These are phyloP conservation scores for Westerdykella sp. DNA, from an alignment of 2,329 filamentous ascomycete species.

Conservation along the genomic window DNA sequence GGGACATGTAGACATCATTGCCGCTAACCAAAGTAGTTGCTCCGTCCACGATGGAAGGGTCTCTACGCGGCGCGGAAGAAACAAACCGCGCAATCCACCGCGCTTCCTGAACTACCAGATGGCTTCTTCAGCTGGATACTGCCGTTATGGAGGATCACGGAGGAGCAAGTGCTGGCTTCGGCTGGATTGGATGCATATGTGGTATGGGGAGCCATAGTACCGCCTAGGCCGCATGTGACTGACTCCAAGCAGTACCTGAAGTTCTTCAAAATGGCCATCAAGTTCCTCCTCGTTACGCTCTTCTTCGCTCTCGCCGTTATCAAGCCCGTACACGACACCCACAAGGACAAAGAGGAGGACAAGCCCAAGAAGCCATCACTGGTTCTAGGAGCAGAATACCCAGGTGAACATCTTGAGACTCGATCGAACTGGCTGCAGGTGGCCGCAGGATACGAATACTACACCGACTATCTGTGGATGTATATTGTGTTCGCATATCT, in stretches of 20 bases:
- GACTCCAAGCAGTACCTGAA: conserved; percentile 60
- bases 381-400: conserved; percentile 6
- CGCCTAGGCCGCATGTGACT: conserved; percentile 1
- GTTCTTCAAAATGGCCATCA: conserved; percentile 94
- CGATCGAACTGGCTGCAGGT: conserved; percentile 17
- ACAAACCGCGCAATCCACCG: conserved; percentile 57
- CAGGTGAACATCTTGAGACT: conserved; percentile 11
- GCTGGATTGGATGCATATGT: conserved; percentile 94
- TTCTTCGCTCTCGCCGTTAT: conserved; percentile 77
- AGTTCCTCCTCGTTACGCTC: conserved; percentile 70
- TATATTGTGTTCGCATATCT: conserved; percentile 94
- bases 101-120: conserved; percentile 73
- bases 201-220: conserved; percentile 37
- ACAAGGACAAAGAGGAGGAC: conserved; percentile 31
- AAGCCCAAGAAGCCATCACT: conserved; percentile 20
- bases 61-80: conserved; percentile 86
- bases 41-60: conserved; percentile 85
- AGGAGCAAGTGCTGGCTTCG: conserved; percentile 82
- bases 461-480: conserved; percentile 71
- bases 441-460: conserved; percentile 33
- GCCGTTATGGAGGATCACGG: conserved; percentile 72
- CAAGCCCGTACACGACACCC: conserved; percentile 75
- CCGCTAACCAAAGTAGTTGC: conserved; percentile 50
- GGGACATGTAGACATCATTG: background rate
- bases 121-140: conserved; percentile 92